Conservation (phyloP, 257 asterid genomes). For the Nicotiana knightiana region DNA sequence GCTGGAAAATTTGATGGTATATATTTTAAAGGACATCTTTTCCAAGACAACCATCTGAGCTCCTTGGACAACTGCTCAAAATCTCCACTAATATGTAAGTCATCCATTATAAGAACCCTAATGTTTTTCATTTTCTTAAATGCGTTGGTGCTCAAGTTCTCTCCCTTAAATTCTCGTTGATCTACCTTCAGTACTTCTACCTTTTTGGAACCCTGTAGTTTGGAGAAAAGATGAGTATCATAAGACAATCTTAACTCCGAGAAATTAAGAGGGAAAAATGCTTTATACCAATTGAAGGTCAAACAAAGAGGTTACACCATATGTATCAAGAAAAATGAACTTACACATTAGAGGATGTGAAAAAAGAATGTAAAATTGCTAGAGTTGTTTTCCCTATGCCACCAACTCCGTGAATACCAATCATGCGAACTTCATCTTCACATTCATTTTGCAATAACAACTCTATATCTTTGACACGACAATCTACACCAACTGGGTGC, state of each 20-base stretch:
- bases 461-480: background rate
- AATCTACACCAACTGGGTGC: background rate
- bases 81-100: background rate
- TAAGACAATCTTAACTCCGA: background rate
- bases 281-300: background rate
- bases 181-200: background rate
- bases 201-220: background rate
- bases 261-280: background rate
- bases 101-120: background rate
- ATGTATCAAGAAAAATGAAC: background rate
- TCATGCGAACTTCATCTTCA: background rate
- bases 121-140: background rate
- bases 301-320: background rate
- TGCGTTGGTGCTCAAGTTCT: background rate
- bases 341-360: background rate
- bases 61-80: background rate
- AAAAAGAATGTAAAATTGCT: no score
- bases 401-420: background rate
- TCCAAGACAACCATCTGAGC: constrained; percentile 1
- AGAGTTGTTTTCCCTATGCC: no score
- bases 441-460: background rate
- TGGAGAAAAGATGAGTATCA: background rate
- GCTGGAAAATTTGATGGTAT: background rate
- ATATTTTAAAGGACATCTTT: background rate
- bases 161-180: background rate